Base-by-base conservation (phyloP, 2,329 filamentous ascomycete species). In the Fusarium sp. region DNA sequence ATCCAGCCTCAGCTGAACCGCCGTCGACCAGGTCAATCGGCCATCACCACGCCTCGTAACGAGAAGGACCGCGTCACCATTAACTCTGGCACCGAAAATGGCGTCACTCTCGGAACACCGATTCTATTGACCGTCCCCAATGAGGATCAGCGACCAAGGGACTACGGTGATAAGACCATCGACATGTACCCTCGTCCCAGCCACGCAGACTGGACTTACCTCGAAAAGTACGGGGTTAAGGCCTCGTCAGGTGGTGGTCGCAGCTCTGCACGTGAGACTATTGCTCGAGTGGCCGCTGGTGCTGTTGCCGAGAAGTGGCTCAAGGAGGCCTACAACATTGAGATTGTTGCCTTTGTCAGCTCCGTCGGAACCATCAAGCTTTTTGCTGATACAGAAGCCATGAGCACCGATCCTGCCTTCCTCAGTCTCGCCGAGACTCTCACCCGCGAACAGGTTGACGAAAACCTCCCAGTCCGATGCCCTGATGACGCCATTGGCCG, bases 1-100 rank as follows among this genome's bases (percentile, higher is more conserved):
- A 97, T 98, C 81, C 96, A 99, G 85, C 95, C 95, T 54, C 95
- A 98, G 85, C 94, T 98, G 90, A 97, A 93, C 72, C 92, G 96
- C 74, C 90, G 96, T 69, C 90, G 96, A 68, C 96, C 96, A 9
- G 96, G 96, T 49, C 96, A 99, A 84, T 94, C 91, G 76, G 91
- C 91, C 72, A 93, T 98, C 79, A 97, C 95, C 5, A 98, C 96
- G 2, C 96, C 96, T 23, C 91, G 96, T 76, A 91, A 98, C 82
- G 96, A 98, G 84, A 96, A 96, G 83, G 96, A 98, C 83, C 87
- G 88, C 56, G 95, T 98, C 30, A 90, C 95, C 79, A 98, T 98
- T 78, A 94, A 97, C 84, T 97, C 94, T 5, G 96, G 96, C 56
- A 96, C 93, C 53, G 96, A 98, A 83, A 93, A 93, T 78, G 96